Conservation (phyloP, 1,139 yeast genomes). For the Insectozyma bohioensis region DNA sequence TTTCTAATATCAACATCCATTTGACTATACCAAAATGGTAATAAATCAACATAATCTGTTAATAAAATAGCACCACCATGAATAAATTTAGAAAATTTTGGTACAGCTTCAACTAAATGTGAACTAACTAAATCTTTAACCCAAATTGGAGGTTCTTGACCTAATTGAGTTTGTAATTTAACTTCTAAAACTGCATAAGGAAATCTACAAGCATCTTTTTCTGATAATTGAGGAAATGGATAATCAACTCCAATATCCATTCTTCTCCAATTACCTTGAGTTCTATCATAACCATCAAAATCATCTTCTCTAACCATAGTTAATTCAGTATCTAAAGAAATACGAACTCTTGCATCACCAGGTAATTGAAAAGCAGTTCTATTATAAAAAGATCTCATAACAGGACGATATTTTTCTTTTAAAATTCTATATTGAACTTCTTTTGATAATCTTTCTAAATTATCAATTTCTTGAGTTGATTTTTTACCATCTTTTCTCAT, state of each 20-base stretch:
- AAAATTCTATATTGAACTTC: conserved; percentile 90
- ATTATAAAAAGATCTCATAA: conserved; percentile 91
- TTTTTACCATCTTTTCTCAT: conserved; percentile 92
- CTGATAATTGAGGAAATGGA: conserved; percentile 86
- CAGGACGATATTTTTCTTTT: conserved; percentile 85
- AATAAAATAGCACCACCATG: conserved; percentile 91
- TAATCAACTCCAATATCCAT: conserved; percentile 97
- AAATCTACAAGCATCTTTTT: conserved; percentile 83
- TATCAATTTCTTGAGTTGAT: conserved; percentile 81
- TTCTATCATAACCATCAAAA: conserved; percentile 89
- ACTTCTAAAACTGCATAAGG: conserved; percentile 98
- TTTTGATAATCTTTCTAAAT: conserved; percentile 84
- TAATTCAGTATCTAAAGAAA: conserved; percentile 92
- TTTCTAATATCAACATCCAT: conserved; percentile 95
- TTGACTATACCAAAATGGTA: conserved; percentile 98
- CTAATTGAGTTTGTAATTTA: conserved; percentile 93
- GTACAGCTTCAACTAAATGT: conserved; percentile 96
- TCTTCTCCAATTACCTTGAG: conserved; percentile 94
- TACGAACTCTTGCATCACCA: conserved; percentile 98
- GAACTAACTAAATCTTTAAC: conserved; percentile 87
- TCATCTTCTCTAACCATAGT: conserved; percentile 96
- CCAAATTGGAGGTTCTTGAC: conserved; percentile 99
- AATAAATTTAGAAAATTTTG: conserved; percentile 93
- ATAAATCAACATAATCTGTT: conserved; percentile 76
- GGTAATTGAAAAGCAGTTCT: conserved; percentile 99